These are phyloP conservation scores for Penstemon davidsonii DNA, from an alignment of 257 asterid genomes.

Conservation along the genomic window DNA sequence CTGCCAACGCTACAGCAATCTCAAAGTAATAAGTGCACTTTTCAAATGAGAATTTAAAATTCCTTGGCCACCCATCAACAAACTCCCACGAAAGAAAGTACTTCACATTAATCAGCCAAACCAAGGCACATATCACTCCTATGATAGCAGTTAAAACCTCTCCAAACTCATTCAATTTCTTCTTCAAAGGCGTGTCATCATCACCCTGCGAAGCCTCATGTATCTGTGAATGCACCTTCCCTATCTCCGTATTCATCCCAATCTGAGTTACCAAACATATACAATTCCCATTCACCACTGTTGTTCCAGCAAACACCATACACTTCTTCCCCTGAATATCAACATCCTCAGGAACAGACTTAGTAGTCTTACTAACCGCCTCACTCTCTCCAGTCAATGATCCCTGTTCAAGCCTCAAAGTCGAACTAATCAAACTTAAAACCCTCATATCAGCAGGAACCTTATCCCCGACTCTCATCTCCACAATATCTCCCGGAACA, in stretches of 20 bases:
- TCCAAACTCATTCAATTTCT: conserved; percentile 97
- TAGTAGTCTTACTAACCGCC: conserved; percentile 87
- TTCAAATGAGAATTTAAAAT: conserved; percentile 94
- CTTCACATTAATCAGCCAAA: conserved; percentile 93
- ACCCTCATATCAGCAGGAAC: conserved; percentile 99
- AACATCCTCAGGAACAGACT: conserved; percentile 78
- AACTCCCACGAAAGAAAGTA: conserved; percentile 93
- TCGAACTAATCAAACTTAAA: conserved; percentile 81
- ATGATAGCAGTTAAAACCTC: conserved; percentile 84
- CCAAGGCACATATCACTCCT: conserved; percentile 79
- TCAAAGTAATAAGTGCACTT: conserved; percentile 98
- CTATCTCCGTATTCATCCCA: conserved; percentile 95
- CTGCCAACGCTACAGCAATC: conserved; percentile 98
- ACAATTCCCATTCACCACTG: conserved; percentile 94
- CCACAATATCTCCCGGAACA: conserved; percentile 97
- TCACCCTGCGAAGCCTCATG: conserved; percentile 89
- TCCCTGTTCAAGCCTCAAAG: conserved; percentile 91
- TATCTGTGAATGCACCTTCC: conserved; percentile 90
- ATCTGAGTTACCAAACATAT: conserved; percentile 80
- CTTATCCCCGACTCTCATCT: conserved; percentile 94
- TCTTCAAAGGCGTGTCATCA: conserved; percentile 97
- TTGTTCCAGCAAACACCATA: conserved; percentile 97
- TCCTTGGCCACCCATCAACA: conserved; percentile 94
- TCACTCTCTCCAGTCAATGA: conserved; percentile 98
- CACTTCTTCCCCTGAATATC: conserved; percentile 98